Base-by-base conservation (phyloP, 441 rosid species). In the Adansonia gregorii region DNA sequence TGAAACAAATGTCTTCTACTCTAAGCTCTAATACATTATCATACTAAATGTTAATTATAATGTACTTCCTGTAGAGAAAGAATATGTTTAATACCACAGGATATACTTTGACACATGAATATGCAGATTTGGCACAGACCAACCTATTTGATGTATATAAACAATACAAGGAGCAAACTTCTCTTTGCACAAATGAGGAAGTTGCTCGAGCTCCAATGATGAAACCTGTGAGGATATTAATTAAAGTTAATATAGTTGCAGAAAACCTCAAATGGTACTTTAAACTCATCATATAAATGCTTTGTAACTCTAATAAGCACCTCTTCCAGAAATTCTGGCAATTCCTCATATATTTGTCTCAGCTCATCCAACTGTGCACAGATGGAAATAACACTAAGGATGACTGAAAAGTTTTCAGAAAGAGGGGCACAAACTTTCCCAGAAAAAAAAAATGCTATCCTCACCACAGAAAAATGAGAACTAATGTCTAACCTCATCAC, bases 131-230 rank as follows among this genome's bases (percentile, higher is more conserved):
- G 79, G 43, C 66, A 60, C 41, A 49, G 77, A 86, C 95, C 74
- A 75, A 96, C 99, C 98, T 87, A 93, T 90, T 89, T 93, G 98
- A 79, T 87, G 92, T 79, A 96, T 87, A 80, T 94, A 96, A 76
- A 96, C 86, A 48, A 94, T 83, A 84, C 89, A 85, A 79, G 98
- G 97, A 84, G 81, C 83, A 46, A 80, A 84, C 76, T 85, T 91
- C 79, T 83, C 83, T 79, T 86, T 82, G 68, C 75, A 78, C 81
- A 88, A 84, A 73, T 87, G 88, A 46, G 99, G 90, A 84, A 89
- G 85, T 78, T 86, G 91, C 45, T 86, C 84, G 74, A 93, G 85
- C 90, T 96, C 98, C 85, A 85, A 75, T 35, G 87, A 84, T 76
- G 98, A 83, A 74, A 94, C 95, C 99, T 96, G 88, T 70, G 31